These are phyloP conservation scores for Pichia insulana DNA, from an alignment of 805 yeast species.

Conservation along the genomic window DNA sequence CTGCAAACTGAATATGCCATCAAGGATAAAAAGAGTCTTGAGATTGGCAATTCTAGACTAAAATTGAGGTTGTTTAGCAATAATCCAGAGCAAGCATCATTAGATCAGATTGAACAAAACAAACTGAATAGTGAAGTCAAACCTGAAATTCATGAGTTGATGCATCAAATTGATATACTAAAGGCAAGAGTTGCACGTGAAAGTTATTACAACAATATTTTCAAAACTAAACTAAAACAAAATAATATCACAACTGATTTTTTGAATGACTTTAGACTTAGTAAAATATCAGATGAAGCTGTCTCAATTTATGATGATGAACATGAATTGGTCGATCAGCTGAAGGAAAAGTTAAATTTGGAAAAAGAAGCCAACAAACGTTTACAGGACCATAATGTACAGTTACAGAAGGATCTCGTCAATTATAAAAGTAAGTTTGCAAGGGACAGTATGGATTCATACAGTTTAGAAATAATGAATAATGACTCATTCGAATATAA, in stretches of 20 bases:
- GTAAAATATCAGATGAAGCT: background rate
- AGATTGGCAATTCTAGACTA: conserved; percentile 27
- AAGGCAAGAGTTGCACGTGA: conserved; percentile 62
- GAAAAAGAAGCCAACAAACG: conserved; percentile 27
- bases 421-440: conserved; percentile 19
- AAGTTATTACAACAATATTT: conserved; percentile 46
- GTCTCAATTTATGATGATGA: conserved; percentile 8
- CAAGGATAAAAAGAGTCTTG: conserved; percentile 24
- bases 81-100: conserved; percentile 14
- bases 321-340: background rate
- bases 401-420: conserved; percentile 28
- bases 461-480: conserved; percentile 21
- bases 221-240: conserved; percentile 32
- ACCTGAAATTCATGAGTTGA: conserved; percentile 22
- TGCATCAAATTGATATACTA: conserved; percentile 49
- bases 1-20: conserved; percentile 28
- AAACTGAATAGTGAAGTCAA: conserved; percentile 2
- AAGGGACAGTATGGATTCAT: conserved; percentile 30
- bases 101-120: conserved; percentile 4
- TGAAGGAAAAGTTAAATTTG: conserved; percentile 15
- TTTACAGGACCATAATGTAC: conserved; percentile 25
- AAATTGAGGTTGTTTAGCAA: conserved; percentile 22
- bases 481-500: conserved; percentile 27
- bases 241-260: background rate
- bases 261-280: conserved; percentile 1